Conservation (phyloP, 805 yeast species). For the Teunomyces lycoperdinae region DNA sequence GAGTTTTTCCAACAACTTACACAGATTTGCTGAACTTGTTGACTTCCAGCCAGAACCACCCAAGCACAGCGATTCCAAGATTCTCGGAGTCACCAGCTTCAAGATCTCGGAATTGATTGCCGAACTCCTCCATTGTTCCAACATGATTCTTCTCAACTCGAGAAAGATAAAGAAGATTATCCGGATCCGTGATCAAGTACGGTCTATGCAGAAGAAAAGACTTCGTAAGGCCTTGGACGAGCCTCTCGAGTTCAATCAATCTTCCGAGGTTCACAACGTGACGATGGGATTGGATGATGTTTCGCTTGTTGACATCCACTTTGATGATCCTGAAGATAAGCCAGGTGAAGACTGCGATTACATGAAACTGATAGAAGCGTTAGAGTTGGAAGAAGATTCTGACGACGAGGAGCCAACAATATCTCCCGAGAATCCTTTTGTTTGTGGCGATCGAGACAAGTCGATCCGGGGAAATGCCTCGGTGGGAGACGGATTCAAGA, state of each 20-base stretch:
- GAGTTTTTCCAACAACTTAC: slow-evolving; percentile 72
- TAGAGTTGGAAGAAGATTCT: slow-evolving; percentile 34
- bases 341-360: slow-evolving; percentile 17
- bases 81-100: slow-evolving; percentile 88
- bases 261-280: slow-evolving; percentile 23
- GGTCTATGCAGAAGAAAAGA: slow-evolving; percentile 43
- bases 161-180: slow-evolving; percentile 67
- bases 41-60: slow-evolving; percentile 29
- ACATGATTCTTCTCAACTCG: slow-evolving; percentile 88
- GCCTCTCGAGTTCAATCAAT: slow-evolving; percentile 12
- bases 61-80: slow-evolving; percentile 23
- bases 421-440: slow-evolving; percentile 44
- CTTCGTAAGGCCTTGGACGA: slow-evolving; percentile 42
- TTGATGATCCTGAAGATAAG: slow-evolving; percentile 19
- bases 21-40: slow-evolving; percentile 64
- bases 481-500: slow-evolving; percentile 85
- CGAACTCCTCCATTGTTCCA: slow-evolving; percentile 93
- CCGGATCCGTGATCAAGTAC: slow-evolving; percentile 62
- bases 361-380: slow-evolving; percentile 17
- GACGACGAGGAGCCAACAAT: slow-evolving; percentile 46
- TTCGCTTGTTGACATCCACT: slow-evolving; percentile 34
- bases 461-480: slow-evolving; percentile 54
- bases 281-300: slow-evolving; percentile 37
- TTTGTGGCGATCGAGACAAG: slow-evolving; percentile 31
- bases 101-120: slow-evolving; percentile 91